These are phyloP conservation scores for Mycena alexandri DNA, from an alignment of 768 basidiomycete species.

Conservation along the genomic window DNA sequence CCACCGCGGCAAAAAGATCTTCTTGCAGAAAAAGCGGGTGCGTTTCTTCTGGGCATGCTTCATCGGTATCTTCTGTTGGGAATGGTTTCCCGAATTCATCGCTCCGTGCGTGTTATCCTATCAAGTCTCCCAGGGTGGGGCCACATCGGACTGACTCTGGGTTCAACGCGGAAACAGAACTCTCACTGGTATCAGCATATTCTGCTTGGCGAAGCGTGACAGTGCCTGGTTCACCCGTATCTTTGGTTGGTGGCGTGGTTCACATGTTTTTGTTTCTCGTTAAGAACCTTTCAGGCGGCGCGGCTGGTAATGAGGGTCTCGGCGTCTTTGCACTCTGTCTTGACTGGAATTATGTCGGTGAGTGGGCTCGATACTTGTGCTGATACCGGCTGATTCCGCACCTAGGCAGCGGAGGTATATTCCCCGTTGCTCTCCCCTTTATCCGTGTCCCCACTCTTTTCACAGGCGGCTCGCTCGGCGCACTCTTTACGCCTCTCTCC, in stretches of 20 bases:
- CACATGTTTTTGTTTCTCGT: background rate
- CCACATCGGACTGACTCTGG: too few relatives aligned
- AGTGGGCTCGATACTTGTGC: too few relatives aligned
- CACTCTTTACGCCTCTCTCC: slow-evolving; percentile 66
- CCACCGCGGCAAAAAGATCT: slow-evolving; percentile 58
- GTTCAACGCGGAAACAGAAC: slow-evolving; percentile 41
- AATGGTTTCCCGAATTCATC: slow-evolving; percentile 61
- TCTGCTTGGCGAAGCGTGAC: slow-evolving; percentile 66
- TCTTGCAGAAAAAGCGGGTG: slow-evolving; percentile 64
- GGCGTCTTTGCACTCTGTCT: slow-evolving; percentile 70
- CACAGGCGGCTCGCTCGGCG: slow-evolving; percentile 58
- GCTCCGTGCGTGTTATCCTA: slow-evolving; percentile 13
- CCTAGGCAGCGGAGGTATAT: slow-evolving; percentile 27
- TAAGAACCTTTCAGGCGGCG: slow-evolving; percentile 53
- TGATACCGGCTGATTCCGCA: too few relatives aligned
- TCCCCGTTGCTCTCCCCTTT: slow-evolving; percentile 47
- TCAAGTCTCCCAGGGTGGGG: too few relatives aligned
- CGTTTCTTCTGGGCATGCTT: slow-evolving; percentile 69
- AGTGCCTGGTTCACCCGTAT: slow-evolving; percentile 64
- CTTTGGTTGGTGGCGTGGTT: slow-evolving; percentile 55
- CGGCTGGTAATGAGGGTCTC: slow-evolving; percentile 72
- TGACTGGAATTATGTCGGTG: slow-evolving; percentile 70
- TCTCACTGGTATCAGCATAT: slow-evolving; percentile 70
- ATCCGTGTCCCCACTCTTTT: too few relatives aligned
- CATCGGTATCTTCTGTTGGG: slow-evolving; percentile 66